Evolutionary conservation across 129 eudicot species (phyloP), one percentile per base, ranked within the genome.

Genomic region (Ambrosia trifida): DNA sequence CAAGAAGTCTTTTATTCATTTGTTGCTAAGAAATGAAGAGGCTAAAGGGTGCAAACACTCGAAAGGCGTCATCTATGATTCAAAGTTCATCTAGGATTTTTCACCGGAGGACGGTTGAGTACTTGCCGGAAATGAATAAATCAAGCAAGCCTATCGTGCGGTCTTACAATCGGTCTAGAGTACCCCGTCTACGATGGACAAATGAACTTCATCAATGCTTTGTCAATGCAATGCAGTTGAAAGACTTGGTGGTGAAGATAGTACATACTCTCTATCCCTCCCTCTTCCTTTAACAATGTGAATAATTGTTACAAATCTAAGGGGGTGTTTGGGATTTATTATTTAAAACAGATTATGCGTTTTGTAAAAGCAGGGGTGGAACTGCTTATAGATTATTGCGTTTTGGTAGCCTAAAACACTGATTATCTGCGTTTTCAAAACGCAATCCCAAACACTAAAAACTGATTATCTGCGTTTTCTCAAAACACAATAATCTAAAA

Each of bases 221-320:
- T 69, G 81, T 85, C 61, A 79, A 70, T 77, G n/a, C n/a, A n/a
- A n/a, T n/a, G 95, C 86, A 45, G 83, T 88, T 69, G 76, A 80
- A 11, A 79, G 78, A 13, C 88, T 88, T 6, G 95, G 95, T 49
- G 95, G 90, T 35, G 88, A 83, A 80, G 84, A 83, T 2, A 64
- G 95, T 87, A 84, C 49, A 46, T 11, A 20, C 49, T 13, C 47
- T 44, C 38, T n/a, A n/a, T 54, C n/a, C n/a, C 3, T 47, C 62
- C 18, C 52, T 56, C 45, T 32, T 6, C 43, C 10, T 32, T 4
- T 33, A 3, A n/a, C n/a, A n/a, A n/a, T n/a, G n/a, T n/a, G n/a
- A n/a, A n/a, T n/a, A n/a, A n/a, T n/a, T n/a, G n/a, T n/a, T n/a
- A n/a, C n/a, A n/a, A n/a, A n/a, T n/a, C n/a, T n/a, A n/a, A n/a